These are phyloP conservation scores for Candida nitratophila DNA, from an alignment of 805 yeast genomes.

Conservation along the genomic window DNA sequence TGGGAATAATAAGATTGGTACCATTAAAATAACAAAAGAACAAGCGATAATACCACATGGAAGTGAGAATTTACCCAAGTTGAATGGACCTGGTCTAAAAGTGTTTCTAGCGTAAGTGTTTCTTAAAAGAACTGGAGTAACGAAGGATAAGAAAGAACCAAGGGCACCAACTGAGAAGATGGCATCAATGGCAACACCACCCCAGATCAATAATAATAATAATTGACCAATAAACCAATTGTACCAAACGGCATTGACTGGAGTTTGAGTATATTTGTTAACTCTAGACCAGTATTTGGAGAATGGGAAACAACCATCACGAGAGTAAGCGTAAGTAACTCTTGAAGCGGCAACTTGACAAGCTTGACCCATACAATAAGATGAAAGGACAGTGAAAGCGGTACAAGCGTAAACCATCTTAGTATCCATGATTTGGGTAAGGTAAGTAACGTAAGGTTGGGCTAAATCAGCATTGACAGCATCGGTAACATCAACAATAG, in stretches of 20 bases:
- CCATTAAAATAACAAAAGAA: conserved; percentile 46
- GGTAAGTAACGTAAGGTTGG: conserved; percentile 53
- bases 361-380: conserved; percentile 47
- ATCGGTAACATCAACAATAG: conserved; percentile 41
- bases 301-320: conserved; percentile 62
- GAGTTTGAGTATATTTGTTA: conserved; percentile 47
- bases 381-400: conserved; percentile 34
- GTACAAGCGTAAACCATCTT: conserved; percentile 36
- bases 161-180: conserved; percentile 70
- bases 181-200: conserved; percentile 60
- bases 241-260: conserved; percentile 58
- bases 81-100: conserved; percentile 63
- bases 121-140: conserved; percentile 54
- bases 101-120: conserved; percentile 45
- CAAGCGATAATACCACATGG: conserved; percentile 42
- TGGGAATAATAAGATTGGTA: conserved; percentile 57
- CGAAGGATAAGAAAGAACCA: conserved; percentile 59
- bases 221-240: conserved; percentile 50
- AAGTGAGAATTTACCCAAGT: conserved; percentile 46
- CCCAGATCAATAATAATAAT: conserved; percentile 50
- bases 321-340: conserved; percentile 59
- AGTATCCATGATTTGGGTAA: conserved; percentile 39
- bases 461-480: conserved; percentile 45
- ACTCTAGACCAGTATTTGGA: conserved; percentile 44
- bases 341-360: conserved; percentile 62